phyloP scores from a whole-genome alignment of 768 basidiomycete genomes.

The Lactarius akahatsu region DNA sequence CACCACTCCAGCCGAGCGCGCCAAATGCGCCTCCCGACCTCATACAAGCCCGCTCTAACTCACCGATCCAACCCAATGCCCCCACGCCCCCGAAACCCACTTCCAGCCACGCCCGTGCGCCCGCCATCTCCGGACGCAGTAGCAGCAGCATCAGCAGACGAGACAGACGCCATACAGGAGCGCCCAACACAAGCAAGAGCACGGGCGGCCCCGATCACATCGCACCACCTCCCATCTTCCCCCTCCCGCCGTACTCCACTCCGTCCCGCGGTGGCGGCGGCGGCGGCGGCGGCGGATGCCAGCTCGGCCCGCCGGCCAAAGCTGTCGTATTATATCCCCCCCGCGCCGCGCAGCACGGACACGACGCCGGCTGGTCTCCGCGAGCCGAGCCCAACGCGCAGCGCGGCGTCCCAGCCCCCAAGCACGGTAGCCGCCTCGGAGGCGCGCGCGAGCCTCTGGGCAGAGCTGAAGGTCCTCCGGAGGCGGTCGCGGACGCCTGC shows the following conservation, averaged over 20 bases:
- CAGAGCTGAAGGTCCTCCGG: conserved; percentile 28
- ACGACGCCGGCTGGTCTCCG: conserved; percentile 35
- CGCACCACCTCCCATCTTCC: not conserved
- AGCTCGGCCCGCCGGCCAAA: conserved; percentile 39
- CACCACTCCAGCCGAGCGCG: conserved; percentile 62
- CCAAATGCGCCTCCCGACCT: conserved; percentile 70
- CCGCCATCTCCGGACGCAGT: conserved; percentile 8
- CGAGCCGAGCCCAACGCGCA: conserved; percentile 41
- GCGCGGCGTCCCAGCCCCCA: conserved; percentile 28
- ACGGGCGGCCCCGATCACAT: conserved; percentile 7
- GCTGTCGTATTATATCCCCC: conserved; percentile 24
- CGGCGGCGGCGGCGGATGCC: not conserved
- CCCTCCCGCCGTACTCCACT: not conserved
- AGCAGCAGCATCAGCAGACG: conserved; percentile 15
- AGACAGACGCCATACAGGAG: conserved; percentile 13
- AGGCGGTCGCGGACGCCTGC: conserved; percentile 22
- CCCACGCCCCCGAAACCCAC: conserved; percentile 35
- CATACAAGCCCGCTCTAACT: conserved; percentile 33
- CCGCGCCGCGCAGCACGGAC: conserved; percentile 26
- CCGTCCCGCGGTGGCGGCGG: too few relatives aligned
- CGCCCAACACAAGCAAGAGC: not conserved
- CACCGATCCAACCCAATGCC: conserved; percentile 38
- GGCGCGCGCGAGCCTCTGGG: conserved; percentile 27
- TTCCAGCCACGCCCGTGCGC: conserved; percentile 35
- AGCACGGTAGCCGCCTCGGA: conserved; percentile 7